phyloP scores from a whole-genome alignment of 164 flowering plant species.

The Tetrastigma voinierianum region DNA sequence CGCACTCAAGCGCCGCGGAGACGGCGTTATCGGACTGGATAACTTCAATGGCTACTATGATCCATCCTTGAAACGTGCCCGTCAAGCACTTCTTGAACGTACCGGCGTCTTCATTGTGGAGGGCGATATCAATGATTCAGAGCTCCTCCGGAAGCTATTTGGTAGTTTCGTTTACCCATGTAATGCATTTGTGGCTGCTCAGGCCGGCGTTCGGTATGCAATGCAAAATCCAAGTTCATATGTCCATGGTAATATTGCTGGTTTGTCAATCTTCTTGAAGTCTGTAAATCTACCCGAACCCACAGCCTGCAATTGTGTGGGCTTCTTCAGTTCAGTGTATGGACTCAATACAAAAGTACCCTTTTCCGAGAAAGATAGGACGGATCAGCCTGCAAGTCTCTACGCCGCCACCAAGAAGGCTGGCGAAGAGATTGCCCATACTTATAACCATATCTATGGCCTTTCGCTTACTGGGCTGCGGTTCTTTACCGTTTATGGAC shows the following conservation, averaged over 20 bases:
- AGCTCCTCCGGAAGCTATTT: slow-evolving; percentile 61
- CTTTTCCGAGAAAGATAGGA: slow-evolving; percentile 79
- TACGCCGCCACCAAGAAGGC: slow-evolving; percentile 98
- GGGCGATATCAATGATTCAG: slow-evolving; percentile 77
- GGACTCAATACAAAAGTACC: slow-evolving; percentile 86
- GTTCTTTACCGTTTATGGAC: slow-evolving; percentile 93
- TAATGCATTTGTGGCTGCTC: slow-evolving; percentile 94
- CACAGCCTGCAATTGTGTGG: slow-evolving; percentile 95
- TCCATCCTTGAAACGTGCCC: slow-evolving; percentile 62
- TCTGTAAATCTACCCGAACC: slow-evolving; percentile 75
- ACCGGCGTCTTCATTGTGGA: slow-evolving; percentile 81
- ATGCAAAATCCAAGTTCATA: slow-evolving; percentile 89
- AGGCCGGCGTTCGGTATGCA: slow-evolving; percentile 94
- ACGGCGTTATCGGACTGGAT: slow-evolving; percentile 86
- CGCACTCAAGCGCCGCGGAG: slow-evolving; percentile 81
- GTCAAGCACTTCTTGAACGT: slow-evolving; percentile 70
- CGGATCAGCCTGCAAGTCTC: slow-evolving; percentile 92
- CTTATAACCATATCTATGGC: slow-evolving; percentile 85
- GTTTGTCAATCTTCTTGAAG: slow-evolving; percentile 77
- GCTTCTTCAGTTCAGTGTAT: slow-evolving; percentile 91
- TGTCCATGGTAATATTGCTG: slow-evolving; percentile 90
- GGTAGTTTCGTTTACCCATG: slow-evolving; percentile 77
- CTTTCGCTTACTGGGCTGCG: slow-evolving; percentile 86
- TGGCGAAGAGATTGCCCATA: slow-evolving; percentile 86
- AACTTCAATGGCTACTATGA: slow-evolving; percentile 88